Base-by-base conservation (phyloP, 2,329 filamentous ascomycete genomes). In the Verticillium nubilum region DNA sequence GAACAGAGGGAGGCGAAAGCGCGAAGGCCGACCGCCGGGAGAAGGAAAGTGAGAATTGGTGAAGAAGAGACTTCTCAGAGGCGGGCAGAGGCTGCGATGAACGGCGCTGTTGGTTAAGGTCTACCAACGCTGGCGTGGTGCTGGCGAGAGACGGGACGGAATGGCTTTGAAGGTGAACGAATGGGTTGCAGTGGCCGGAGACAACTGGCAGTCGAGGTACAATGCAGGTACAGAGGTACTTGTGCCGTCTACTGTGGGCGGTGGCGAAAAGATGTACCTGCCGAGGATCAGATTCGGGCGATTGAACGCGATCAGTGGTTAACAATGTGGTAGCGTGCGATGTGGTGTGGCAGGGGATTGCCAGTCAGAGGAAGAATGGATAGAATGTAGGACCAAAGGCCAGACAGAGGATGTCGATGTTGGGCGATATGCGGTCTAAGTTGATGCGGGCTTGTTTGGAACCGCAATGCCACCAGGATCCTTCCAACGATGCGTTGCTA, bases 11-110 rank as follows among this genome's bases (percentile, higher is more conserved):
- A 52, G 52, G 52, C 29, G n/a, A 31, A 23, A 19, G n/a, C 19
- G 52, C 28, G 27, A 54, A 23, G n/a, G 28, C 28, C 29, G 52
- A 31, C 17, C 27, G 29, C 17, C 17, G 27, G 52, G 27, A 10
- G 27, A 23, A 33, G 17, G 28, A 54, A 23, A 23, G n/a, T 5
- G 26, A n/a, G 27, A 28, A 28, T 19, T 33, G 47, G 28, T 10
- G 28, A 54, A 54, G 52, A 56, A 47, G 33, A 47, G 35, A 56
- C 29, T 56, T 56, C 54, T 35, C 17, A 37, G 54, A 56, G 54
- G 54, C 54, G 54, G 31, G 47, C 19, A 50, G 42, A 50, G 19
- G 9, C 42, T 50, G 42, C 42, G 42, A 50, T 23, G n/a, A 19
- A 50, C 25, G 19, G 42, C 19, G 42, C 42, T 23, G 42, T 50